Evolutionary conservation across 352 stramenopile species (phyloP).

Genomic region (Pythium graminicola): DNA sequence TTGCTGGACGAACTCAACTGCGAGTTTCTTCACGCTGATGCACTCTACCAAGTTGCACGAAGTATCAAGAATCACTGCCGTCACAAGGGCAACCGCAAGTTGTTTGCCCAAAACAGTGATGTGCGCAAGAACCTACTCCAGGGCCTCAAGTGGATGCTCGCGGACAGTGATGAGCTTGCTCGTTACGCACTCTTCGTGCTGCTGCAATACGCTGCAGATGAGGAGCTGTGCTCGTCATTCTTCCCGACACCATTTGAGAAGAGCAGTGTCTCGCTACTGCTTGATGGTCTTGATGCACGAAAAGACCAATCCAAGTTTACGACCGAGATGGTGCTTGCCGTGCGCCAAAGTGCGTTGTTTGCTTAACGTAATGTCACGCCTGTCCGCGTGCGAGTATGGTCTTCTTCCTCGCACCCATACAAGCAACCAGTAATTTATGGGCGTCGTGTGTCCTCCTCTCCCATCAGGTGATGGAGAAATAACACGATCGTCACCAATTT

Average conservation of each 20-base stretch:
- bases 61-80: constrained; percentile 64
- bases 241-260: constrained; percentile 56
- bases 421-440: constrained; percentile 21
- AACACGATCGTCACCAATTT: constrained; percentile 12
- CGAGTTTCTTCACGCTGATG: constrained; percentile 44
- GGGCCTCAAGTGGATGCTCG: constrained; percentile 61
- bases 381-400: background rate
- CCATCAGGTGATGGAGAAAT: constrained; percentile 2
- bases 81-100: constrained; percentile 58
- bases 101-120: constrained; percentile 35
- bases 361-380: constrained; percentile 27
- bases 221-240: constrained; percentile 26
- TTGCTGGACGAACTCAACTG: constrained; percentile 58
- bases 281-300: constrained; percentile 30
- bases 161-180: constrained; percentile 42
- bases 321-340: constrained; percentile 41
- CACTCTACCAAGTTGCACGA: constrained; percentile 57
- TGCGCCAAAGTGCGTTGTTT: constrained; percentile 58
- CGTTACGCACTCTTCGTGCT: constrained; percentile 67
- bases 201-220: constrained; percentile 46
- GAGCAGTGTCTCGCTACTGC: constrained; percentile 46
- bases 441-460: constrained; percentile 1
- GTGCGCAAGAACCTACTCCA: constrained; percentile 38
- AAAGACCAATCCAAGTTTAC: constrained; percentile 36
- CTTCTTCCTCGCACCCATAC: background rate